Percentiles rank a stretch among this genome's conserved stretches.
Conservation (phyloP, 768 basidiomycete species). For the Hericium rajendrae region DNA sequence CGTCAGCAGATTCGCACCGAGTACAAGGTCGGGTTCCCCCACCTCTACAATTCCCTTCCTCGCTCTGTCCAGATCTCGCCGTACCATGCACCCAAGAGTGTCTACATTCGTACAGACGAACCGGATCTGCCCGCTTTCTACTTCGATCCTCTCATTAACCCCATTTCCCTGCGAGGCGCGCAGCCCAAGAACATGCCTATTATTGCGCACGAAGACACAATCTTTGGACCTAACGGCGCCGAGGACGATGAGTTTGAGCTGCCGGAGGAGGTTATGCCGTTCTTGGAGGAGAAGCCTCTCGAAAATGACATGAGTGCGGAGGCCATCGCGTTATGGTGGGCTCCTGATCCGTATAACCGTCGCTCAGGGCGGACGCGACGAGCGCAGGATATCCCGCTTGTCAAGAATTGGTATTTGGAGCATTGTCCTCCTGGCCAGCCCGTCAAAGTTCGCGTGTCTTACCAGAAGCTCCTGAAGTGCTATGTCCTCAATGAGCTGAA, state of each 20-base stretch:
- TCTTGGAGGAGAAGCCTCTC: slow-evolving; percentile 67
- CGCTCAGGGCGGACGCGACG: slow-evolving; percentile 88
- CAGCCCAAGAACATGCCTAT: slow-evolving; percentile 74
- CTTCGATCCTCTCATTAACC: slow-evolving; percentile 98
- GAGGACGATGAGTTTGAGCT: slow-evolving; percentile 87
- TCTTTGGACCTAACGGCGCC: slow-evolving; percentile 81
- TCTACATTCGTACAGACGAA: slow-evolving; percentile 98
- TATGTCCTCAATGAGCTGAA: slow-evolving; percentile 93
- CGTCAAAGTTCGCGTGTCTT: slow-evolving; percentile 97
- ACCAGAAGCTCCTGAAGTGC: slow-evolving; percentile 95
- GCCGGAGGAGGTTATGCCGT: slow-evolving; percentile 67
- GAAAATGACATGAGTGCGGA: slow-evolving; percentile 92
- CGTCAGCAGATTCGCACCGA: slow-evolving; percentile 97
- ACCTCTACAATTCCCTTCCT: slow-evolving; percentile 96
- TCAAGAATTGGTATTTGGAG: slow-evolving; percentile 98
- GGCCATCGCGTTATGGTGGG: slow-evolving; percentile 97
- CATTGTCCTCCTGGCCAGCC: slow-evolving; percentile 95
- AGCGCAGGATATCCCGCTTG: slow-evolving; percentile 90
- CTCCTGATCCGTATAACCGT: slow-evolving; percentile 90
- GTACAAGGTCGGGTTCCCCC: slow-evolving; percentile 98
- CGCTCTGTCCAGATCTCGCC: slow-evolving; percentile 87
- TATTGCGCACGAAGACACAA: slow-evolving; percentile 81
- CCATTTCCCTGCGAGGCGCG: slow-evolving; percentile 85
- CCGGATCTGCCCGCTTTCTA: slow-evolving; percentile 99
- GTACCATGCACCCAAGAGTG: slow-evolving; percentile 92